Conservation (phyloP, 805 yeast genomes). For the Spathaspora passalidarum region DNA sequence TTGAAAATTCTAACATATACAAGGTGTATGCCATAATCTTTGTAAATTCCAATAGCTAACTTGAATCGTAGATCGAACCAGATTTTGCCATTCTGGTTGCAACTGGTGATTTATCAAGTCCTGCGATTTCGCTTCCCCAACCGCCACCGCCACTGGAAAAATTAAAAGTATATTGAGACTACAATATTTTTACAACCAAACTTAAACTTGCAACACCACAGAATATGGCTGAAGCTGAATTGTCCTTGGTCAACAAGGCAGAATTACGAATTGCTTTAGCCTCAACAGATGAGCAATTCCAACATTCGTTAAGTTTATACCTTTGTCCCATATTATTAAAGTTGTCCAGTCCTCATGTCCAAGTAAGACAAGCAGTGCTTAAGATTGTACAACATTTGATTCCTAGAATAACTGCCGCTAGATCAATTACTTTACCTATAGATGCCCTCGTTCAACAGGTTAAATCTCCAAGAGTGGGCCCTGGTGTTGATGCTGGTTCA, state of each 20-base stretch:
- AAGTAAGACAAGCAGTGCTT: slow-evolving; percentile 66
- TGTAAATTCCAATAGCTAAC: no score
- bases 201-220: not conserved
- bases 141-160: not conserved
- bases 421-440: slow-evolving; percentile 59
- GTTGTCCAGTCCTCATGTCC: slow-evolving; percentile 63
- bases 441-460: slow-evolving; percentile 62
- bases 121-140: no score
- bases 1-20: not conserved
- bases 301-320: slow-evolving; percentile 56
- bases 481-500: slow-evolving; percentile 41
- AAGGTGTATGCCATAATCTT: not conserved
- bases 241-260: slow-evolving; percentile 66
- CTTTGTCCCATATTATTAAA: slow-evolving; percentile 78
- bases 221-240: slow-evolving; percentile 44
- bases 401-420: slow-evolving; percentile 60
- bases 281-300: slow-evolving; percentile 60
- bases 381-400: slow-evolving; percentile 65
- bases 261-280: slow-evolving; percentile 82
- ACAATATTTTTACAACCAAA: slow-evolving; percentile 1
- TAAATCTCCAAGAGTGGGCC: slow-evolving; percentile 48
- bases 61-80: not conserved
- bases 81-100: not conserved
- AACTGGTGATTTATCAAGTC: not conserved
- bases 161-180: no score